Base-by-base conservation (phyloP, 106 monocot genomes). In the Acanthochlamys bracteata region DNA sequence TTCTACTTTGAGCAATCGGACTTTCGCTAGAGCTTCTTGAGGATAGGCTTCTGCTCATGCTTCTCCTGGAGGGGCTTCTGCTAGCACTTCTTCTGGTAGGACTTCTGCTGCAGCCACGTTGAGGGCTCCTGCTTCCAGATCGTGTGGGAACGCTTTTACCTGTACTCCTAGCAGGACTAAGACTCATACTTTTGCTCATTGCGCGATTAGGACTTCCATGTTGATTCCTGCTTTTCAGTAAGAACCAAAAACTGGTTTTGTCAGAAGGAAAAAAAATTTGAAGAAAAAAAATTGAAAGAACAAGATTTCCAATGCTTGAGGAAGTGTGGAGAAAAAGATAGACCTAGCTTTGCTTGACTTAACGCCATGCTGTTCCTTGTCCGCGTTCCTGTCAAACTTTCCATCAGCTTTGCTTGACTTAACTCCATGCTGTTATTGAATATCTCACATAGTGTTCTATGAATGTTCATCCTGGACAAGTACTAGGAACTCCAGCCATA, bases 181-280 rank as follows among this genome's bases (percentile, higher is more conserved):
- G 69, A 60, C 93, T 93, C 86, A 86, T 86, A 56, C 84, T 84
- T 79, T 84, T 86, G 73, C 86, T 90, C 69, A 78, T 67, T 20
- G 78, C 72, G 22, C 53, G 70, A 47, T 65, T 60, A 41, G 75
- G 67, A 61, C 92, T 86, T 21, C 68, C 25, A 74, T 79, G 81
- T 45, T 21, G 77, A 63, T 86, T 94, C 86, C 89, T 93, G 88
- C 66, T 78, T 70, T 79, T 77, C 71, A 75, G 72, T 66, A 56
- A 78, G 53, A 77, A 66, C 68, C 59, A 65, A 75, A 71, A 68
- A 75, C 69, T 6, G 20, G 55, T 46, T 54, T 46, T 54, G 39
- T 56, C 80, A 61, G 25, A 69, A 42, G 61, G 20, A 80, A 39
- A 75, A 66, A 80, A 49, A 80, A 66, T 25, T 3, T 33, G 33